Evolutionary conservation across 805 yeast genomes (phyloP).

Genomic region (Ogataea wickerhamii): DNA sequence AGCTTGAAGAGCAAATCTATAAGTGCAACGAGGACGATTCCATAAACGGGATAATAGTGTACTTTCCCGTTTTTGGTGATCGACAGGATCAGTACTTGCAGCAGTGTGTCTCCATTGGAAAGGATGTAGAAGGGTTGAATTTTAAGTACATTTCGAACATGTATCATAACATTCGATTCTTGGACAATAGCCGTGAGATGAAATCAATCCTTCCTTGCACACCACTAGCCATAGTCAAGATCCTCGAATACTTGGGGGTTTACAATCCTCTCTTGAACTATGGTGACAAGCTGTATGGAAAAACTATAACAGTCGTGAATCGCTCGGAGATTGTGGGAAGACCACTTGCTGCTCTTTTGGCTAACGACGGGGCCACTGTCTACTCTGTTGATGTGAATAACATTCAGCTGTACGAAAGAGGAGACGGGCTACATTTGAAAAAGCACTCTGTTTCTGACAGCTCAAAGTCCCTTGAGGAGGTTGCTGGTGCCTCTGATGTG

Average conservation of each 20-base stretch:
- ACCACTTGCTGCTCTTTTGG: conserved; percentile 91
- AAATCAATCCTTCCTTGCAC: conserved; percentile 96
- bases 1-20: conserved; percentile 76
- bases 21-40: conserved; percentile 73
- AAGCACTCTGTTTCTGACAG: conserved; percentile 76
- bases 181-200: conserved; percentile 61
- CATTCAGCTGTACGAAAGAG: conserved; percentile 89
- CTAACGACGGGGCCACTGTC: conserved; percentile 96
- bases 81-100: conserved; percentile 94
- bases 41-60: conserved; percentile 92
- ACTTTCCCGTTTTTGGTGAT: conserved; percentile 95
- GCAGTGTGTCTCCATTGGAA: conserved; percentile 85
- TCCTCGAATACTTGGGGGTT: conserved; percentile 82
- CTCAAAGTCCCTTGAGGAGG: conserved; percentile 53
- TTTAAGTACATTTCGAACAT: conserved; percentile 88
- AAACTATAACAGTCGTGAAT: conserved; percentile 85
- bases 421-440: conserved; percentile 77
- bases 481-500: conserved; percentile 78
- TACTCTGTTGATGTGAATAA: conserved; percentile 87
- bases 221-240: conserved; percentile 91
- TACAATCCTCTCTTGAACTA: conserved; percentile 79
- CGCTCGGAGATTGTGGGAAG: conserved; percentile 97
- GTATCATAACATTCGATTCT: conserved; percentile 86
- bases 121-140: conserved; percentile 95
- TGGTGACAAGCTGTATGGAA: conserved; percentile 92